Evolutionary conservation across 225 moss, liverwort and hornwort genomes (phyloP).

Genomic region (Pseudisothecium myosuroides): DNA sequence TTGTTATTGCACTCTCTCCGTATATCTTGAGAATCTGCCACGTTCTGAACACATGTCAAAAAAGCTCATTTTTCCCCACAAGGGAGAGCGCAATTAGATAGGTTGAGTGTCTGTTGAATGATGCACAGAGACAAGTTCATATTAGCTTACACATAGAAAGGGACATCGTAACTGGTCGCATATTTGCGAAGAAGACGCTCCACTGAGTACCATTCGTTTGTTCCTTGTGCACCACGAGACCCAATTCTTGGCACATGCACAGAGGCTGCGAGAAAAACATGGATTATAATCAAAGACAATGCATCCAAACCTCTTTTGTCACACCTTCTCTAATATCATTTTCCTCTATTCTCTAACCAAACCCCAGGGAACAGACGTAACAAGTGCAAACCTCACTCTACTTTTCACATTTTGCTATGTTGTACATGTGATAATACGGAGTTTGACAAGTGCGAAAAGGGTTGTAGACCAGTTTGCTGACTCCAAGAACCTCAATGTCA

Average conservation of each 20-base stretch:
- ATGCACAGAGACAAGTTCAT: not conserved
- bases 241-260: slow-evolving; percentile 85
- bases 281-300: not conserved
- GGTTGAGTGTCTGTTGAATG: not conserved
- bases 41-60: not conserved
- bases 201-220: slow-evolving; percentile 71
- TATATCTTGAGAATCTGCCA: not conserved
- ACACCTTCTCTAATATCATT: not conserved
- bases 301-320: not conserved
- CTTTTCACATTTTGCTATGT: not conserved
- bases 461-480: not conserved
- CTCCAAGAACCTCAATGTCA: not conserved
- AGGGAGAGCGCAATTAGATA: not conserved
- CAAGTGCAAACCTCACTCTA: not conserved
- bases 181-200: slow-evolving; percentile 84
- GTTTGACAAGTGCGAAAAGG: not conserved
- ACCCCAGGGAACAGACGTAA: not conserved
- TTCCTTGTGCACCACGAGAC: slow-evolving; percentile 37
- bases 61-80: not conserved
- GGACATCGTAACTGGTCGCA: slow-evolving; percentile 42
- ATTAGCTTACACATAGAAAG: slow-evolving; percentile 71
- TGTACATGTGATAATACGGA: not conserved
- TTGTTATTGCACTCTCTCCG: not conserved
- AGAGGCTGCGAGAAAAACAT: slow-evolving; percentile 41
- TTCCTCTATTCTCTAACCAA: not conserved